Conservation (phyloP, 805 yeast species). For the Ogataea nitratoaversa region DNA sequence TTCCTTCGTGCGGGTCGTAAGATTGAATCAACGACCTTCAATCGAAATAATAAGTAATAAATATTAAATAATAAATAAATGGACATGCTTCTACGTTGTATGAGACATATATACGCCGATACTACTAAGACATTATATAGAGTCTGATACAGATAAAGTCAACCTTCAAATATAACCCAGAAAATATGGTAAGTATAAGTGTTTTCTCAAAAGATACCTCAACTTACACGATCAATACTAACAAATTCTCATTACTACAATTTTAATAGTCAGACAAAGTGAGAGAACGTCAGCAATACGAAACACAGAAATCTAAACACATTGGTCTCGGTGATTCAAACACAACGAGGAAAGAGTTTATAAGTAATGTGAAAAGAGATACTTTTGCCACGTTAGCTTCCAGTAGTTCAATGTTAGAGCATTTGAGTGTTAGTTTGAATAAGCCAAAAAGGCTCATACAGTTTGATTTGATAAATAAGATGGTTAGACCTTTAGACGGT, state of each 20-base stretch:
- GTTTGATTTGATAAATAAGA: constrained; percentile 35
- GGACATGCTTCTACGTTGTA: no score
- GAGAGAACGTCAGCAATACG: constrained; percentile 54
- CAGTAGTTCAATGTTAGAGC: constrained; percentile 51
- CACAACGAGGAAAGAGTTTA: constrained; percentile 67
- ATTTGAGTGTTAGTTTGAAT: constrained; percentile 49
- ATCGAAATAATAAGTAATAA: no score
- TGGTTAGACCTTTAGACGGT: constrained; percentile 29
- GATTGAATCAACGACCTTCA: no score
- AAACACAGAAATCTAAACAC: constrained; percentile 54
- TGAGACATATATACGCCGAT: no score
- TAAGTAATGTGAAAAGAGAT: constrained; percentile 62
- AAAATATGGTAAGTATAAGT: neutral
- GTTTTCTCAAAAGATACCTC: no score
- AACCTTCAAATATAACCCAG: no score
- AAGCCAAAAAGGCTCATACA: constrained; percentile 35
- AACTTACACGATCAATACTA: neutral
- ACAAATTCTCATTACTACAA: neutral
- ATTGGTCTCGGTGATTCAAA: constrained; percentile 75
- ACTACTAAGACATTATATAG: no score
- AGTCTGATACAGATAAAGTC: no score
- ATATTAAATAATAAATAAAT: no score
- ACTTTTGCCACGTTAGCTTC: constrained; percentile 59
- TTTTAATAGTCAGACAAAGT: constrained; percentile 55
- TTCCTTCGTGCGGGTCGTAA: no score